phyloP scores from a whole-genome alignment of 805 yeast genomes.

The Metschnikowia koreensis region DNA sequence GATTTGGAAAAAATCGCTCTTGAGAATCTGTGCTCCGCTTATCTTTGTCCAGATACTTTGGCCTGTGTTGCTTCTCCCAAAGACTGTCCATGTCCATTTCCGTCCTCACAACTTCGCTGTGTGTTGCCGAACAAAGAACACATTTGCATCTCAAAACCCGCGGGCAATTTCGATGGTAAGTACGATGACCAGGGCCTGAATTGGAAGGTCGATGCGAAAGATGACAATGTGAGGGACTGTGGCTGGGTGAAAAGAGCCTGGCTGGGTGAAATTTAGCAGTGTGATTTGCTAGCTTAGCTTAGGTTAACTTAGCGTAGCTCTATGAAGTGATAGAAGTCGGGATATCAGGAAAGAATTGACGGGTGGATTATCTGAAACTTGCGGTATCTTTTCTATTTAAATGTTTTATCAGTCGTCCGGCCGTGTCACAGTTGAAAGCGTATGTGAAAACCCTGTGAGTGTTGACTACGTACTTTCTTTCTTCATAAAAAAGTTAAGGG shows the following conservation, averaged over 20 bases:
- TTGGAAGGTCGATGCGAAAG: constrained; percentile 48
- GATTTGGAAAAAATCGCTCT: constrained; percentile 40
- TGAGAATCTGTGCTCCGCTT: constrained; percentile 53
- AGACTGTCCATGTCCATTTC: constrained; percentile 90
- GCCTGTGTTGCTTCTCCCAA: constrained; percentile 66
- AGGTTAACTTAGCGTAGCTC: no score
- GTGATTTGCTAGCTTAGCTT: no score
- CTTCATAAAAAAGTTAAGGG: no score
- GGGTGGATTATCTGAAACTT: no score
- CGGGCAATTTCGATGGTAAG: constrained; percentile 34
- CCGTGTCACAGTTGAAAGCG: no score
- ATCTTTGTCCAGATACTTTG: constrained; percentile 80
- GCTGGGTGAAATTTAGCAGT: constrained; percentile 2
- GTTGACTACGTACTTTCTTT: no score
- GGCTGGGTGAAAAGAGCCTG: constrained; percentile 65
- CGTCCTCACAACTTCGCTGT: constrained; percentile 82
- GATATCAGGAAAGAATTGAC: no score
- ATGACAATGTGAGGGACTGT: constrained; percentile 68
- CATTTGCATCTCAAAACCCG: constrained; percentile 84
- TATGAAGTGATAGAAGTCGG: no score
- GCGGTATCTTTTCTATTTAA: no score
- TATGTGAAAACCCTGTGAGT: no score
- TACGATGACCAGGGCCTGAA: constrained; percentile 44
- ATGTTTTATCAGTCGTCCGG: no score
- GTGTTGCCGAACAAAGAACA: constrained; percentile 64